Conservation (phyloP, 768 basidiomycete species). For the Rhizopogon roseolus region DNA sequence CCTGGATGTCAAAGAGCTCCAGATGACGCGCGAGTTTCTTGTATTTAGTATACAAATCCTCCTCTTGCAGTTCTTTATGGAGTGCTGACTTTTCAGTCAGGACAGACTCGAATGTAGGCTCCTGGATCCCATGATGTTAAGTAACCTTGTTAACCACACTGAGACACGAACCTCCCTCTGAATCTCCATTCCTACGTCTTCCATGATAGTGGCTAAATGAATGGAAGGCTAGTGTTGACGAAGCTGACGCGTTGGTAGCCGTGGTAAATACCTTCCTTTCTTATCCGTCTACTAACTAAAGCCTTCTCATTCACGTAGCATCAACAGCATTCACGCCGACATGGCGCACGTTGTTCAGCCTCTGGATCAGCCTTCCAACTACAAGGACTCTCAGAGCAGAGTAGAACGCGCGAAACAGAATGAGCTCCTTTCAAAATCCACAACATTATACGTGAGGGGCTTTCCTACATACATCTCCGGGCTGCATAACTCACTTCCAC, state of each 20-base stretch:
- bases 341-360: conserved; percentile 85
- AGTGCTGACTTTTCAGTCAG: conserved; percentile 87
- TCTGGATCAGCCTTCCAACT: conserved; percentile 93
- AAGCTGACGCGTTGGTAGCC: conserved; percentile 24
- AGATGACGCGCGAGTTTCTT: conserved; percentile 93
- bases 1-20: conserved; percentile 91
- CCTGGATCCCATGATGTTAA: conserved; percentile 41
- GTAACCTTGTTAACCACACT: neutral
- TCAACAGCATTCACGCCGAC: conserved; percentile 12
- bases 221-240: conserved; percentile 1
- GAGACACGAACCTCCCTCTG: conserved; percentile 62
- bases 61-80: conserved; percentile 79
- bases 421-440: conserved; percentile 76
- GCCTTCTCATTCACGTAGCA: too few relatives aligned
- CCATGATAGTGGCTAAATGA: conserved; percentile 49
- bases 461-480: conserved; percentile 10
- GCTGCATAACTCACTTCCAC: conserved; percentile 9
- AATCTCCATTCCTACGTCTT: conserved; percentile 85
- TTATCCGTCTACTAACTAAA: neutral
- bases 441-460: conserved; percentile 81
- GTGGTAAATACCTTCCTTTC: conserved; percentile 27
- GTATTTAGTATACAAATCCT: conserved; percentile 96
- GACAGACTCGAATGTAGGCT: conserved; percentile 85
- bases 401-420: conserved; percentile 76
- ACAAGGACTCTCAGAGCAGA: conserved; percentile 88